A percentile compares a stretch with the other conserved stretches of the same genome.
These are phyloP conservation scores for Cyclotella atomus DNA, from an alignment of 108 stramenopile genomes.

Conservation along the genomic window DNA sequence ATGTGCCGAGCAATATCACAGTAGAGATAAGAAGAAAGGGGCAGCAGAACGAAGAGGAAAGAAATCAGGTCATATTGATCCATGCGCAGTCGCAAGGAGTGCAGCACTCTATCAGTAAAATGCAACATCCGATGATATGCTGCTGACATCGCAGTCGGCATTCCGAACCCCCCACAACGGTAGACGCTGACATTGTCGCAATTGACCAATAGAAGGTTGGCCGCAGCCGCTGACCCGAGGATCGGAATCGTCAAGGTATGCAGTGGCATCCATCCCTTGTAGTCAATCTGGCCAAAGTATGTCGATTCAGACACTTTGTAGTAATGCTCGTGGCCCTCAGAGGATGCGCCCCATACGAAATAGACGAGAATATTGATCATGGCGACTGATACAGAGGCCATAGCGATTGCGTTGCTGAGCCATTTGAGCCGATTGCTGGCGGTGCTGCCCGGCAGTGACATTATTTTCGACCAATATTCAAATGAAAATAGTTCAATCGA, in stretches of 20 bases:
- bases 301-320: constrained; percentile 4
- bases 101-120: neutral
- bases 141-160: neutral
- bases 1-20: neutral
- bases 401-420: neutral
- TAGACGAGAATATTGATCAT: neutral
- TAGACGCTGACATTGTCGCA: neutral
- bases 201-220: neutral
- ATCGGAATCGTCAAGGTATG: neutral
- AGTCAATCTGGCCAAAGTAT: neutral
- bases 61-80: constrained; percentile 4
- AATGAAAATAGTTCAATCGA: neutral
- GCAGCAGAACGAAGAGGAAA: neutral
- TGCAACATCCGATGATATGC: neutral
- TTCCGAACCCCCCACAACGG: neutral
- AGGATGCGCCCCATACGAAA: neutral
- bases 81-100: neutral
- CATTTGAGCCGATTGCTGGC: neutral
- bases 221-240: neutral
- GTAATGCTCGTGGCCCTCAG: neutral
- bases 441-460: neutral
- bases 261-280: constrained; percentile 8
- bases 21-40: neutral
- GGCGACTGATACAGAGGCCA: neutral
- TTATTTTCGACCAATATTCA: neutral